Base-by-base conservation (phyloP, 192 early-diverging fungal species). In the Rhizoclosmatium sp. region DNA sequence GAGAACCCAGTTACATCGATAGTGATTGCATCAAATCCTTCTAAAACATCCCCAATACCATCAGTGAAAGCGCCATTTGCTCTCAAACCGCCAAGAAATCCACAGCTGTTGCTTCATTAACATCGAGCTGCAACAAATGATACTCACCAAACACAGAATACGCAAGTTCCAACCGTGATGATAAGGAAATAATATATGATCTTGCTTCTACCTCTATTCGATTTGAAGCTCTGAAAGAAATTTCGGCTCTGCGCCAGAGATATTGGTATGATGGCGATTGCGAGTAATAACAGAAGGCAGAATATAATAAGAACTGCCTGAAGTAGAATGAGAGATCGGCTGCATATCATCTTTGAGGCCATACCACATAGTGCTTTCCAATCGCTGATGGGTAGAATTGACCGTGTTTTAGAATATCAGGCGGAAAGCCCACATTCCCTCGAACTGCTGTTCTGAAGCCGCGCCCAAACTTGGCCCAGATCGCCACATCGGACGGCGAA, bases 121-220 rank as follows among this genome's bases (percentile, higher is more conserved):
- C 39, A 7, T 62, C 19, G 23, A 62, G 21, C 7, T 62, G 60
- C 54, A 56, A 9, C 19, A n/a, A 56, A 56, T n/a, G 54, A 56
- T 14, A 62, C 19, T 62, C 39, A 62, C 60, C 60, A 62, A 7
- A 62, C 60, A 21, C 60, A 62, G 21, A 62, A 62, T 23, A 40
- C 54, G 54, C 54, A 31, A 31, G 31, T 31, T 31, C 31, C 31
- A 31, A 31, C 31, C 31, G 31, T 31, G 31, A 31, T 31, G 31
- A 31, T 31, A 31, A 31, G 31, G 31, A 31, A 31, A 31, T 31
- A 31, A 31, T 31, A 31, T 31, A 31, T 31, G 31, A 31, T 31
- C 31, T 31, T 31, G 31, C 31, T 31, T 31, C 31, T 31, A 31
- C 31, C 31, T 31, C 31, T 31, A 31, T 31, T 31, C 31, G 31